These are phyloP conservation scores for Salix caprea DNA, from an alignment of 345 rosid species.

Conservation along the genomic window DNA sequence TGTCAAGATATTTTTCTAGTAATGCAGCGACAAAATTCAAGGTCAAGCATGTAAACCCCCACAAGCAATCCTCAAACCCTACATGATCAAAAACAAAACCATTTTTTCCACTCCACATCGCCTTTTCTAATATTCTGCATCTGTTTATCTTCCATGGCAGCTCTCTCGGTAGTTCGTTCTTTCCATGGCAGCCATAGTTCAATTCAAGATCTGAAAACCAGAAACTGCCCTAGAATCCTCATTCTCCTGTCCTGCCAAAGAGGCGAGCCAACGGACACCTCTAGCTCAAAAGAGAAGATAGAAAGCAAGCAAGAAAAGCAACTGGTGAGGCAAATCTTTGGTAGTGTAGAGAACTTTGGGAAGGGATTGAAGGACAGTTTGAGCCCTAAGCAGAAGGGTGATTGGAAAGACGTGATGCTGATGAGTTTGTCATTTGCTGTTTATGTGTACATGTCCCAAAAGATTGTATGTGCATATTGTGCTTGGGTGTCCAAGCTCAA, in stretches of 20 bases:
- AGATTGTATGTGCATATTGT: constrained; percentile 70
- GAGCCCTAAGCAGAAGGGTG: constrained; percentile 68
- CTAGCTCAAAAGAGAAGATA: constrained; percentile 23
- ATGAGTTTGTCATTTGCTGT: constrained; percentile 86
- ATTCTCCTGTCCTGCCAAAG: constrained; percentile 19
- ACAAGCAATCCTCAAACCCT: not conserved
- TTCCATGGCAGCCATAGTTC: constrained; percentile 9
- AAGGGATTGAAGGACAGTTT: constrained; percentile 35
- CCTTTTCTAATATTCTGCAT: not conserved
- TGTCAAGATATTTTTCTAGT: not conserved
- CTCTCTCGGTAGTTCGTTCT: constrained; percentile 22
- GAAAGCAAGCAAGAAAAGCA: constrained; percentile 20
- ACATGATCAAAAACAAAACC: not conserved
- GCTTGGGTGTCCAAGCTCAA: constrained; percentile 61
- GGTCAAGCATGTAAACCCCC: not conserved
- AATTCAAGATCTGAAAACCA: constrained; percentile 12
- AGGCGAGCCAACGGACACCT: constrained; percentile 21
- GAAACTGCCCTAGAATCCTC: constrained; percentile 8
- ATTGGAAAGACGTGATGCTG: constrained; percentile 66
- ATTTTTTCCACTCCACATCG: not conserved
- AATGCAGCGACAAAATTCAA: not conserved
- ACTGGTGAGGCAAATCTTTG: constrained; percentile 10
- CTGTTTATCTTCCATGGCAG: constrained; percentile 35
- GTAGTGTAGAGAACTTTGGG: constrained; percentile 28
- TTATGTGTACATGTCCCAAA: constrained; percentile 75